Base-by-base conservation (phyloP, 164 flowering plant species). In the grape (Vitis vinifera) region DNA sequence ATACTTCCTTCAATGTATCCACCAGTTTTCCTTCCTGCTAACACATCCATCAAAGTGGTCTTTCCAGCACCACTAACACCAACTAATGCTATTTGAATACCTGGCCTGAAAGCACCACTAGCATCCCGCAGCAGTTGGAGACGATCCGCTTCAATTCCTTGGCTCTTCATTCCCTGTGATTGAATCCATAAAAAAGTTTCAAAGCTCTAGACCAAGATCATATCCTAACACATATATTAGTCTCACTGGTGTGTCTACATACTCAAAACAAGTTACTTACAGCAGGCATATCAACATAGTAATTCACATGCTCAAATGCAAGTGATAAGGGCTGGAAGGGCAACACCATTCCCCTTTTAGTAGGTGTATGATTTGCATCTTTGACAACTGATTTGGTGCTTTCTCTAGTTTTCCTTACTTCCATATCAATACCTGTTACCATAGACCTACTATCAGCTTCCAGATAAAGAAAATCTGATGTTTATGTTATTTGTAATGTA, bases 221-320 rank as follows among this genome's bases (percentile, higher is more conserved):
- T 56, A 19, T 56, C 19, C 19, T 56, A n/a, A 9, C 11, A n/a
- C 15, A n/a, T 16, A 4, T 8, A 19, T 12, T 53, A 10, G n/a
- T 53, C n/a, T 13, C 56, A 53, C 14, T 53, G 2, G 56, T 14
- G 6, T 53, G 15, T 1, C 10, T 13, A 62, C 11, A 31, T 30
- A 62, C 14, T 31, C 9, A 15, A 23, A 19, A 44, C 15, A 55
- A 17, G 55, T 57, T 17, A 71, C 79, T 76, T 77, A 83, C 86
- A 37, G 80, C 78, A 4, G 87, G 87, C 87, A 83, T 83, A 59
- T 83, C 85, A 3, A 83, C 83, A 65, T 68, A 81, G 80, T 83
- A 83, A 44, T 79, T 81, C 59, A 83, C 77, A 51, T 77, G 75
- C 44, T 75, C 53, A 55, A 83, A 83, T 27, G 81, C 72, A 10